Percentiles rank a stretch among this genome's conserved stretches.
Conservation (phyloP, 345 rosid species). For the Heritiera littoralis region DNA sequence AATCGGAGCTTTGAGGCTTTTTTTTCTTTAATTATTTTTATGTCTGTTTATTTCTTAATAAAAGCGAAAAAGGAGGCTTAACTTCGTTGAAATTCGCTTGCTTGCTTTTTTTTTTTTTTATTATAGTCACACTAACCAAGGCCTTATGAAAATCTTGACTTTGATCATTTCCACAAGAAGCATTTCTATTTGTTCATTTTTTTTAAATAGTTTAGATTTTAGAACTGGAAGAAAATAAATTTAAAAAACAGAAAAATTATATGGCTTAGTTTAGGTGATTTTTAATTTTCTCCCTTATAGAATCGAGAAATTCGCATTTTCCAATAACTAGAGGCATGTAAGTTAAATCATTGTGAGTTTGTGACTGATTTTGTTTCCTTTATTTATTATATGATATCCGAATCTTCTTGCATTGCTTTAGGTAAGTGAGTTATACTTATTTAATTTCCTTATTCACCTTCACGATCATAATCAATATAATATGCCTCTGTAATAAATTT, state of each 20-base stretch:
- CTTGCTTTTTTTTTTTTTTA: no score
- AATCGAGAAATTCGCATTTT: background rate
- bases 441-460: background rate
- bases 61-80: background rate
- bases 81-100: background rate
- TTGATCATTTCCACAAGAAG: background rate
- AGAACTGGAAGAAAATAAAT: background rate
- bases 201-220: background rate
- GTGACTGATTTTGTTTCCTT: background rate
- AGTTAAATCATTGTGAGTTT: conserved; percentile 8
- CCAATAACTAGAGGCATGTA: background rate
- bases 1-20: background rate
- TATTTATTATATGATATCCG: background rate
- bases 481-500: background rate
- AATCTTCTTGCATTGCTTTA: background rate
- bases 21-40: background rate
- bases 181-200: background rate
- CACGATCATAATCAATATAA: background rate
- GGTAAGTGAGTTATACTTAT: background rate
- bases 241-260: background rate
- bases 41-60: background rate
- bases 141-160: background rate
- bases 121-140: background rate
- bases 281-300: background rate
- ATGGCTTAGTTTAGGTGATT: background rate